These are phyloP conservation scores for Scedosporium dehoogii DNA, from an alignment of 2,329 filamentous ascomycete species.

Conservation along the genomic window DNA sequence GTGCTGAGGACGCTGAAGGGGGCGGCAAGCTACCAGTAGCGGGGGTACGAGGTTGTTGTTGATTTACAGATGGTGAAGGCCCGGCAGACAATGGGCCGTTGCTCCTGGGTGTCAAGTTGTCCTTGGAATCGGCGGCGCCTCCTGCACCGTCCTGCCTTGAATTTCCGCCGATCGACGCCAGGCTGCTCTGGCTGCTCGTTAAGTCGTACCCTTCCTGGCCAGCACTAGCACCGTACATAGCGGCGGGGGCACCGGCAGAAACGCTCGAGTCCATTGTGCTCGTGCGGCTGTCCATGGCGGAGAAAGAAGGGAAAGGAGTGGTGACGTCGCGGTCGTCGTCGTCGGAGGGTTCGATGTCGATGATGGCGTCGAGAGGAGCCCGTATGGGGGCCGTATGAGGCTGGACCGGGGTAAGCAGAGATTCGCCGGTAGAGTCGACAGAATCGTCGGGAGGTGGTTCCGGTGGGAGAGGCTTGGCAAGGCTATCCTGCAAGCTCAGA, in stretches of 20 bases:
- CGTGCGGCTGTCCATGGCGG: constrained; percentile 28
- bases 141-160: constrained; percentile 35
- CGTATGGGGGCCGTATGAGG: constrained; percentile 22
- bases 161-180: constrained; percentile 22
- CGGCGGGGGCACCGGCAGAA: constrained; percentile 17
- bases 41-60: constrained; percentile 16
- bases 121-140: constrained; percentile 21
- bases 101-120: constrained; percentile 40
- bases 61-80: constrained; percentile 42
- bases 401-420: constrained; percentile 13
- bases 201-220: constrained; percentile 25
- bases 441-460: constrained; percentile 30
- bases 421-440: background rate
- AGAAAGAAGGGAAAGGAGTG: background rate
- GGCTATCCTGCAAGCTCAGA: constrained; percentile 44
- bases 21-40: constrained; percentile 6
- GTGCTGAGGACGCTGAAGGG: constrained; percentile 36
- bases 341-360: constrained; percentile 11
- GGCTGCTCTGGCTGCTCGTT: constrained; percentile 36
- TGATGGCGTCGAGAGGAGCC: constrained; percentile 18
- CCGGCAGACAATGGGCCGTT: constrained; percentile 43
- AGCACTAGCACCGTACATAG: constrained; percentile 26
- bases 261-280: constrained; percentile 38
- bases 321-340: constrained; percentile 6
- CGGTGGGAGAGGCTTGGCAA: constrained; percentile 43